These are phyloP conservation scores for Sporopachydermia quercuum DNA, from an alignment of 805 yeast genomes.

Conservation along the genomic window DNA sequence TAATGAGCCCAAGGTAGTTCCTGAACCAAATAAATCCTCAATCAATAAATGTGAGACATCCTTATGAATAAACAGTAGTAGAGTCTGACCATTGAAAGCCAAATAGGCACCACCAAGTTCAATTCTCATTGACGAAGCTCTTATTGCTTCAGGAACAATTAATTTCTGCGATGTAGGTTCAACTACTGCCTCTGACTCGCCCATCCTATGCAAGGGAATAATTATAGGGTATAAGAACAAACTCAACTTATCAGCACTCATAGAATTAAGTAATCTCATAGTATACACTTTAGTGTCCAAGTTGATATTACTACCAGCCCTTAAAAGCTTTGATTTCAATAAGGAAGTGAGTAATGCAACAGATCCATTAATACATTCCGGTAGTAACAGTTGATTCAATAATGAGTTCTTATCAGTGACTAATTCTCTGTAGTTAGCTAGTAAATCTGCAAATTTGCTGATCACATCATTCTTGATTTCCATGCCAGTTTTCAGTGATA, in stretches of 20 bases:
- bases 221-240: conserved; percentile 70
- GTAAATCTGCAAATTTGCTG: conserved; percentile 36
- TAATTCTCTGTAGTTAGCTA: conserved; percentile 39
- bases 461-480: conserved; percentile 39
- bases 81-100: conserved; percentile 49
- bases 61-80: conserved; percentile 54
- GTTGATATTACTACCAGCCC: conserved; percentile 29
- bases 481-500: conserved; percentile 27
- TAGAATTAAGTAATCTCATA: conserved; percentile 32
- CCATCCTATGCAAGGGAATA: conserved; percentile 52
- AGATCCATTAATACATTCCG: conserved; percentile 62
- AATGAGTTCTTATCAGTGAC: conserved; percentile 28
- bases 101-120: conserved; percentile 66
- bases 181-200: conserved; percentile 38
- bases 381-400: conserved; percentile 59
- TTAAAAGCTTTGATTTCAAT: conserved; percentile 50
- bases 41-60: conserved; percentile 52
- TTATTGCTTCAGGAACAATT: conserved; percentile 33
- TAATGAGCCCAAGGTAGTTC: conserved; percentile 25
- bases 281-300: conserved; percentile 55
- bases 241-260: conserved; percentile 41
- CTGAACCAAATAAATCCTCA: conserved; percentile 61
- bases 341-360: conserved; percentile 55
- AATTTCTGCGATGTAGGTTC: conserved; percentile 28
- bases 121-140: conserved; percentile 26